Evolutionary conservation across 2,329 filamentous ascomycete species (phyloP), one percentile per base, ranked within the genome.

Genomic region (Waltergamsia citrina): DNA sequence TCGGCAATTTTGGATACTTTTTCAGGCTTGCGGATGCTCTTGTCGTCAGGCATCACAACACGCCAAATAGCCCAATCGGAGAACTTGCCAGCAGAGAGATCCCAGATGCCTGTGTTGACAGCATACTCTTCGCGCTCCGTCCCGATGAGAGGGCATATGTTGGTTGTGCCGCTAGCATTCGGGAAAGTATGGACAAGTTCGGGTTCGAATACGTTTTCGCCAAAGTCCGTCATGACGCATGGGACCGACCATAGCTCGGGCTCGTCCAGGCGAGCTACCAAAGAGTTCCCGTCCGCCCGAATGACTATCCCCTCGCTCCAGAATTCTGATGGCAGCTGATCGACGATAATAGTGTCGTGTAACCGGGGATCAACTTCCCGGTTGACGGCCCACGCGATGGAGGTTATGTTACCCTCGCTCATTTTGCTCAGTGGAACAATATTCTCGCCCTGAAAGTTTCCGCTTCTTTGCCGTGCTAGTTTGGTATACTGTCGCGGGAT

Each of bases 61-160:
- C 31, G 36, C 39, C 36, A 38, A 14, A 38, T 6, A 7, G 27
- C 22, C 27, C 28, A 38, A 19, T 24, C 24, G 28, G 21, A 18
- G 25, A 38, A 41, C 17, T 34, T 16, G 22, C 29, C 31, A 7
- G 32, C 34, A 19, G 34, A 18, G 15, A 36, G 22, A 28, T 41
- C 39, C 25, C 32, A 27, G 19, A 16, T 11, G 16, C 25, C 39
- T 15, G 39, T 34, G 15, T 36, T 29, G 11, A 38, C 33, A 11
- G 31, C 33, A 27, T 36, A 41, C 33, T 38, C 38, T 14, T 40
- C 39, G 14, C 31, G 12, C 22, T 35, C 26, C 9, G 26, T 31
- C 7, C 32, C 32, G 11, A 12, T 15, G 7, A 41, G 26, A 4
- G 21, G 21, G 29, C 36, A 36, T 27, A 41, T 18, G 27, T 36